A percentile compares a stretch with the other conserved stretches of the same genome.
phyloP scores from a whole-genome alignment of 2,329 filamentous ascomycete species.

The Talaromyces pinophilus region DNA sequence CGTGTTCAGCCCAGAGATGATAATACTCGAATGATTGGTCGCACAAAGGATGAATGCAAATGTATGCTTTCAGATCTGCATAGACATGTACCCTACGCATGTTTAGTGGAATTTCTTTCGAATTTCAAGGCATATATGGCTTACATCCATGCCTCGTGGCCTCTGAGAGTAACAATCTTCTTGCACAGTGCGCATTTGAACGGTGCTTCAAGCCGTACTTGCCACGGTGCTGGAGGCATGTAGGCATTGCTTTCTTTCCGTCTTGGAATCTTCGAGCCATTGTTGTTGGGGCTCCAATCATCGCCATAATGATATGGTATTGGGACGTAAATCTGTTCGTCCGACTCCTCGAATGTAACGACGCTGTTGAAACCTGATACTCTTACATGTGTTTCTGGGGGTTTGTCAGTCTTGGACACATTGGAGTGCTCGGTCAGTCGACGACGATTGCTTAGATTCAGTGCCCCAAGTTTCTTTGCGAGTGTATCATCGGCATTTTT shows the following conservation, averaged over 20 bases:
- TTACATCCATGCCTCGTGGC: slow-evolving; percentile 20
- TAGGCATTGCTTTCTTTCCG: slow-evolving; percentile 4
- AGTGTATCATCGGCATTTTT: slow-evolving; percentile 13
- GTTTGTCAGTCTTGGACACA: background rate
- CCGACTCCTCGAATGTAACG: slow-evolving; percentile 20
- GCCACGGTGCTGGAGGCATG: slow-evolving; percentile 12
- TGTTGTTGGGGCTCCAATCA: slow-evolving; percentile 14
- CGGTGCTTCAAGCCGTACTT: slow-evolving; percentile 14
- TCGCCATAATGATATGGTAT: slow-evolving; percentile 15
- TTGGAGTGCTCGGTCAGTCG: background rate
- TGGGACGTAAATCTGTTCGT: slow-evolving; percentile 15
- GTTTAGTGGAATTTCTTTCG: background rate
- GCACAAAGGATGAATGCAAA: slow-evolving; percentile 15
- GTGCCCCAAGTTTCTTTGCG: slow-evolving; percentile 2
- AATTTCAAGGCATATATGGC: background rate
- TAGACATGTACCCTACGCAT: slow-evolving; percentile 13
- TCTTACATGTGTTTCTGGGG: slow-evolving; percentile 10
- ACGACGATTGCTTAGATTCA: slow-evolving; percentile 12
- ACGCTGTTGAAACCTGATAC: slow-evolving; percentile 16
- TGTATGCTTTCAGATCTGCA: slow-evolving; percentile 17
- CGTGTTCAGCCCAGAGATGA: slow-evolving; percentile 18
- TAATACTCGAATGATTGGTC: slow-evolving; percentile 17
- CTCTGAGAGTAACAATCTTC: slow-evolving; percentile 17
- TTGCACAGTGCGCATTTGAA: slow-evolving; percentile 17
- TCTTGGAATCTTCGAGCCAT: slow-evolving; percentile 9